phyloP scores from a whole-genome alignment of 169 alveolate genomes.

The Cryptosporidium xiaoi region DNA sequence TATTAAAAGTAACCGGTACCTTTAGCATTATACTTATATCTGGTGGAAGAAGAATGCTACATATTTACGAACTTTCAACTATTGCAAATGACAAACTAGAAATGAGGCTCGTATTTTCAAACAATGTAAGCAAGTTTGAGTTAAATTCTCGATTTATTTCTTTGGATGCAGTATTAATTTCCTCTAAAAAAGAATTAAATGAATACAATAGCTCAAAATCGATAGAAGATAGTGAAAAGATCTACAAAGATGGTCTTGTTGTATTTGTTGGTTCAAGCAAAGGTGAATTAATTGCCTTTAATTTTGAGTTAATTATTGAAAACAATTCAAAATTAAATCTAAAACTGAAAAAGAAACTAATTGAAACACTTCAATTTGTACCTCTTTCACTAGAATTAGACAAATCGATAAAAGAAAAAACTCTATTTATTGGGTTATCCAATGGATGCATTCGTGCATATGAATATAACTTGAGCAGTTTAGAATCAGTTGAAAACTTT shows the following conservation, averaged over 20 bases:
- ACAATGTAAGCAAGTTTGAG: conserved; percentile 6
- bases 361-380: conserved; percentile 6
- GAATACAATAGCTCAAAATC: neutral
- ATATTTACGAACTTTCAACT: conserved; percentile 10
- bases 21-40: conserved; percentile 1
- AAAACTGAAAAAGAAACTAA: too few species aligned
- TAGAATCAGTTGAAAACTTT: neutral
- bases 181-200: too few species aligned
- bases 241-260: neutral
- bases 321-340: neutral
- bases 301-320: conserved; percentile 1
- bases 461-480: neutral
- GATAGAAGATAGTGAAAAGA: neutral
- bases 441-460: conserved; percentile 21
- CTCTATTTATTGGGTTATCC: conserved; percentile 30
- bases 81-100: neutral
- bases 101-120: conserved; percentile 30
- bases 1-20: neutral
- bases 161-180: conserved; percentile 1
- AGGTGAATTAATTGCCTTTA: conserved; percentile 30
- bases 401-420: neutral
- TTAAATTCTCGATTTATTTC: conserved; percentile 29
- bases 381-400: conserved; percentile 26
- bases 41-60: conserved; percentile 59
- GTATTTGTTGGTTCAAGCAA: conserved; percentile 60